phyloP scores from a whole-genome alignment of 2,329 filamentous ascomycete genomes.

The Nothomitra cinnamomea region DNA sequence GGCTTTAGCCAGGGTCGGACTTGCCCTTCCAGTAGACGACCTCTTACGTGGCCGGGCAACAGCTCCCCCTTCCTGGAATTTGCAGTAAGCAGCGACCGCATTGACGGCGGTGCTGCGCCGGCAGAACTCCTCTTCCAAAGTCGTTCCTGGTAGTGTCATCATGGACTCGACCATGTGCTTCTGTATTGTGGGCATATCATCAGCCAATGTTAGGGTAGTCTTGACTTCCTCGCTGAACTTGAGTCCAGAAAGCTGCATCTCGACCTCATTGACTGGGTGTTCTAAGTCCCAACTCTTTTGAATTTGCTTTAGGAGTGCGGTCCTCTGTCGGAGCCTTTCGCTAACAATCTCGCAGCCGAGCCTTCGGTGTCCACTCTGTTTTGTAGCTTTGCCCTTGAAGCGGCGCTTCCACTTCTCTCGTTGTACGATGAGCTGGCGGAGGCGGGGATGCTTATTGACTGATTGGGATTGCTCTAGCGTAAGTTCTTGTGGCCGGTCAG shows the following conservation, averaged over 20 bases:
- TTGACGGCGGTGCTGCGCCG: constrained; percentile 15
- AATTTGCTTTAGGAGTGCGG: constrained; percentile 9
- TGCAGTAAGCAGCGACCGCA: constrained; percentile 1
- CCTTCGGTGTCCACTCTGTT: constrained; percentile 6
- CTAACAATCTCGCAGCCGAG: constrained; percentile 8
- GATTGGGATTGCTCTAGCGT: constrained; percentile 13
- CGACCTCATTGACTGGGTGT: constrained; percentile 11
- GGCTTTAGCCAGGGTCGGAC: constrained; percentile 9
- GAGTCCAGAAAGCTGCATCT: constrained; percentile 11
- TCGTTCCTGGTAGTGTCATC: constrained; percentile 14
- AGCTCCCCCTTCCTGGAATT: constrained; percentile 5
- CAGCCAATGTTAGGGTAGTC: constrained; percentile 9
- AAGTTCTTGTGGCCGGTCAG: constrained; percentile 10
- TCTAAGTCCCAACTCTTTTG: constrained; percentile 11
- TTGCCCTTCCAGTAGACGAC: constrained; percentile 7
- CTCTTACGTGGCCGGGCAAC: constrained; percentile 8
- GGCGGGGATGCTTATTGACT: constrained; percentile 12
- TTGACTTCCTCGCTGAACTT: constrained; percentile 5
- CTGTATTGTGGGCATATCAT: constrained; percentile 14
- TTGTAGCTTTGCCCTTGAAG: constrained; percentile 5
- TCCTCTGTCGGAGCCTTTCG: constrained; percentile 8
- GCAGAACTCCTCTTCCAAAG: constrained; percentile 11
- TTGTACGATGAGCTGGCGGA: constrained; percentile 8
- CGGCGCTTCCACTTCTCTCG: constrained; percentile 4
- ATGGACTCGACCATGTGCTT: constrained; percentile 15